Evolutionary conservation across 1,284 basidiomycete species (phyloP), one percentile per base, ranked within the genome.

Genomic region (Pterula multifida): DNA sequence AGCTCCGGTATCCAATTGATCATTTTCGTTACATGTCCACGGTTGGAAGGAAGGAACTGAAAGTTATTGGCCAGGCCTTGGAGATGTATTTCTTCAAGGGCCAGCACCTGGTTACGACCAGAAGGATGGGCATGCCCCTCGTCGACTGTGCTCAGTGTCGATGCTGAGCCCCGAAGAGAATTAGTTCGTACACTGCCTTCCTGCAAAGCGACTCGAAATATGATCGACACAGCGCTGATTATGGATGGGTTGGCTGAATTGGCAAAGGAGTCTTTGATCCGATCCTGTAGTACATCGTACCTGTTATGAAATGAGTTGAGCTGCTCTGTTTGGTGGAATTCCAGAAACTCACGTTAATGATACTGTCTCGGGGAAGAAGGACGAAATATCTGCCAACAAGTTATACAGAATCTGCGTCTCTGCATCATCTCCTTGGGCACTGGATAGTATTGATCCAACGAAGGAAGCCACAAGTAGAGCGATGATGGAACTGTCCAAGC

Each of bases 361-460:
- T n/a, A 90, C 71, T 11, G 81, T 74, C 21, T 91, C 85, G 0
- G 89, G 89, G 65, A 80, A 85, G 21, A 70, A 65, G 11, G 69
- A 65, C 22, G 80, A 79, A n/a, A 90, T 75, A 45, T 90, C 85
- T 23, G 88, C 78, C 26, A 95, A 70, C 28, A 93, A 64, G 45
- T 73, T 73, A 61, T 86, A 92, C 45, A 93, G 63, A 49, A 93
- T 83, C 57, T 90, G 80, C 13, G 83, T 82, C 66, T 95, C 91
- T 1, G 73, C 70, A 55, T 88, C 85, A 58, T 91, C 87, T 2
- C 84, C 81, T 61, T 88, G 83, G 0, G 86, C 83, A n/a, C 78
- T 83, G 36, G 71, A 70, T 32, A 93, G 71, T 65, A 93, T 87
- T 1, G 85, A 81, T 1, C 79, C 79, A 28, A 84, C 70, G 59